Evolutionary conservation across 1,139 yeast species (phyloP), one percentile per base, ranked within the genome.

Genomic region (Hansenula anomala): DNA sequence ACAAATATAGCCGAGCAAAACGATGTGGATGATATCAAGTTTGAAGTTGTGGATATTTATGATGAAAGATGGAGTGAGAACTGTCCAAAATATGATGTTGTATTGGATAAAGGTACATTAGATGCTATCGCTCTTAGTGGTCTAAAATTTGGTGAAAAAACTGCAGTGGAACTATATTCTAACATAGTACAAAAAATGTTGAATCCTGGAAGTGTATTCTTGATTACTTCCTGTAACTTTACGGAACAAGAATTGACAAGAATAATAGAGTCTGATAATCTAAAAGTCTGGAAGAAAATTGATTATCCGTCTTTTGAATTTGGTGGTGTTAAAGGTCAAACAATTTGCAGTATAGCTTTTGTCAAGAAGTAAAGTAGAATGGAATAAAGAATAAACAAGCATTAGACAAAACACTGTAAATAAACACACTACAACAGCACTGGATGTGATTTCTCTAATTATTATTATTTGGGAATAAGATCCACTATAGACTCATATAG

Each of bases 101-200:
- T 90, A 3, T 64, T 90, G 30, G 99, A 92, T 60, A 92, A 92
- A 58, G 98, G 99, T 10, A 92, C 99, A 0, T 64, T 94, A 30
- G 99, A 92, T 64, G 98, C 99, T 6, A 92, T 94, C 47, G 97
- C 97, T 0, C 69, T 92, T 36, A 85, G 88, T 54, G 88, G 84
- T 33, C 54, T 78, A 28, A 56, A 53, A 18, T 71, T 66, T 36
- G 72, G 67, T 4, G 58, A 58, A 9, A 56, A 57, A 33, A 58
- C 64, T 6, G 56, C 63, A 3, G 63, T 61, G 6, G 79, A 83
- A 33, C 66, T 75, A 12, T 92, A 92, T 53, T 78, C 89, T 0
- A 49, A 53, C 0, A 79, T 78, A 34, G 79, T 87, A n/a, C 65
- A 64, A 33, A 68, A 73, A 40, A 54, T 84, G 47, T 65, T 88